Percentiles rank a stretch among this genome's conserved stretches.
phyloP scores from a whole-genome alignment of 768 basidiomycete genomes.

The Trametes sanguinea region DNA sequence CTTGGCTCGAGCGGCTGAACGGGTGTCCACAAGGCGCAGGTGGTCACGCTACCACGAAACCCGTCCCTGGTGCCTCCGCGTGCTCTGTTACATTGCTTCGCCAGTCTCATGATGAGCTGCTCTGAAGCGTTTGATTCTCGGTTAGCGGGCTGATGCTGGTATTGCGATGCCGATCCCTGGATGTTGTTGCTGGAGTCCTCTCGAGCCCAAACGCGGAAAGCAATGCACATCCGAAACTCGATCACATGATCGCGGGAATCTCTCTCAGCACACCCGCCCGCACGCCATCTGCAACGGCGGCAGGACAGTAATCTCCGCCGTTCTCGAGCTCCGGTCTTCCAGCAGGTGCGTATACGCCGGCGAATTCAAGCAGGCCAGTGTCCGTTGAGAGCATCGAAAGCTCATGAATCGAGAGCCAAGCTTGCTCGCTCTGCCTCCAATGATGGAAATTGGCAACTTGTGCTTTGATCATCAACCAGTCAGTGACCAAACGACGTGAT shows the following conservation, averaged over 20 bases:
- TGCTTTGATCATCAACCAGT: too few relatives aligned
- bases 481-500: too few relatives aligned
- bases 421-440: too few relatives aligned
- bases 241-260: neutral
- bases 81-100: neutral
- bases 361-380: too few relatives aligned
- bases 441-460: too few relatives aligned
- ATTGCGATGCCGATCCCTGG: neutral
- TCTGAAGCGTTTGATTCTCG: neutral
- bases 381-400: too few relatives aligned
- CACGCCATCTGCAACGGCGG: neutral
- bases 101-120: neutral
- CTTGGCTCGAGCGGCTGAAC: neutral
- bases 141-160: neutral
- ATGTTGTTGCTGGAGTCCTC: neutral
- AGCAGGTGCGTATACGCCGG: too few relatives aligned
- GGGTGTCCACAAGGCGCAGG: neutral
- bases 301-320: neutral
- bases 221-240: neutral
- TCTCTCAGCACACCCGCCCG: neutral
- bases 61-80: conserved; percentile 1
- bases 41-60: neutral
- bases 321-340: neutral
- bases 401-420: too few relatives aligned
- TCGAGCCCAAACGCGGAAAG: neutral